Evolutionary conservation across 2,329 filamentous ascomycete genomes (phyloP), one percentile per base, ranked within the genome.

Genomic region (Aspergillus aculeatus): DNA sequence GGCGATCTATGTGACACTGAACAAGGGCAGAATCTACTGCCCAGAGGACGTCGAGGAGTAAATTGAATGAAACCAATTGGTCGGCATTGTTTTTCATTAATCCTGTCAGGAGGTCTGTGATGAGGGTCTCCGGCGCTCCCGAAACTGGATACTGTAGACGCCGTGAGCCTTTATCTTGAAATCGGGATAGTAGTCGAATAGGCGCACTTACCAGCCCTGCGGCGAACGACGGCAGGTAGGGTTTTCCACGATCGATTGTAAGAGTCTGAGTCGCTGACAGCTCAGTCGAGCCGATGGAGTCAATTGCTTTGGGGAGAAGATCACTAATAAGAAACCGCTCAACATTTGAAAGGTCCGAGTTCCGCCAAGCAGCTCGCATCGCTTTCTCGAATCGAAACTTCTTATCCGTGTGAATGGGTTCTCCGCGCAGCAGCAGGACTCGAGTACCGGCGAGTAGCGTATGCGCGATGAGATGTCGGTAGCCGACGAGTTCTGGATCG

Each of bases 1-100:
- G 68, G 54, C 70, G 66, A 61, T 75, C 72, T n/a, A 75, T 69
- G 61, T 71, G 69, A 50, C 72, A 71, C 60, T 75, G 73, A 38
- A 69, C 70, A 11, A 75, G 59, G 9, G 72, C 71, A 44, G 66
- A 71, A 59, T 76, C 74, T 6, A 69, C 65, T 1, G 73, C 72
- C 71, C 73, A 75, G 38, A 73, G 52, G 32, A 69, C 69, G 56
- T 76, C 74, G 48, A 69, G 73, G 7, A 76, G 54, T 9, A 71
- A 66, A 62, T 67, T 73, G 56, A 75, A 75, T 9, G 73, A 68
- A 50, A 68, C 62, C 32, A 73, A 60, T 60, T 72, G 73, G 32
- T 74, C 71, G 10, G 57, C 51, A 51, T 65, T 61, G 6, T 58
- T 61, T 32, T 57, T 55, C 38, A 66, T 58, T 9, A 68, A 47